A percentile compares a stretch with the other conserved stretches of the same genome.
phyloP scores from a whole-genome alignment of 2,329 filamentous ascomycete species.

The Gaeumannomyces tritici region DNA sequence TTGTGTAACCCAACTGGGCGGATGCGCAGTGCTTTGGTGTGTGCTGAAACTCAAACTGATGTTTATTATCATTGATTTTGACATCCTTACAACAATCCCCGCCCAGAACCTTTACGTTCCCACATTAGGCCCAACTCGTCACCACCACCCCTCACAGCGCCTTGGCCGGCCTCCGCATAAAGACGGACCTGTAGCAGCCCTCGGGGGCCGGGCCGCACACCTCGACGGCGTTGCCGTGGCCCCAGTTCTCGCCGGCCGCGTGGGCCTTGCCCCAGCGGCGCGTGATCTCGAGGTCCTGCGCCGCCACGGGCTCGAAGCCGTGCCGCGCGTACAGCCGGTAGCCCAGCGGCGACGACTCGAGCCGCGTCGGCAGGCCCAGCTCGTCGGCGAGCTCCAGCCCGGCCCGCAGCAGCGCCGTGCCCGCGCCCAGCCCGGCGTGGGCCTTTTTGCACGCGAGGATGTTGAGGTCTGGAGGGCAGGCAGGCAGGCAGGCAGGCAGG shows the following conservation, averaged over 20 bases:
- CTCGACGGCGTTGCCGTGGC: constrained; percentile 11
- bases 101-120: no score
- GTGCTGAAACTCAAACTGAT: no score
- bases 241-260: constrained; percentile 15
- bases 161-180: constrained; percentile 16
- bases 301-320: constrained; percentile 16
- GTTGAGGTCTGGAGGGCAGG: constrained; percentile 11
- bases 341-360: constrained; percentile 18
- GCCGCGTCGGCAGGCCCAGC: constrained; percentile 12
- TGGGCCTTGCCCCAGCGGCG: constrained; percentile 11
- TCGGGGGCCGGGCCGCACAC: constrained; percentile 11
- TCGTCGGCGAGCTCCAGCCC: constrained; percentile 17
- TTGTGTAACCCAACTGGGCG: no score
- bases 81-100: no score
- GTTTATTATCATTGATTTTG: no score
- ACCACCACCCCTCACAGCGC: no score
- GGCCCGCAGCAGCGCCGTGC: constrained; percentile 15
- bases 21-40: no score
- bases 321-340: constrained; percentile 17
- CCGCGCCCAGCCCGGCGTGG: constrained; percentile 16
- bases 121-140: no score
- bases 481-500: no score
- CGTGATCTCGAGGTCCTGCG: constrained; percentile 14
- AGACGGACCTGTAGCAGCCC: constrained; percentile 12
- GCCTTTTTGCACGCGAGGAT: constrained; percentile 13